Base-by-base conservation (phyloP, 768 basidiomycete genomes). In the Rhizopogon rudus region DNA sequence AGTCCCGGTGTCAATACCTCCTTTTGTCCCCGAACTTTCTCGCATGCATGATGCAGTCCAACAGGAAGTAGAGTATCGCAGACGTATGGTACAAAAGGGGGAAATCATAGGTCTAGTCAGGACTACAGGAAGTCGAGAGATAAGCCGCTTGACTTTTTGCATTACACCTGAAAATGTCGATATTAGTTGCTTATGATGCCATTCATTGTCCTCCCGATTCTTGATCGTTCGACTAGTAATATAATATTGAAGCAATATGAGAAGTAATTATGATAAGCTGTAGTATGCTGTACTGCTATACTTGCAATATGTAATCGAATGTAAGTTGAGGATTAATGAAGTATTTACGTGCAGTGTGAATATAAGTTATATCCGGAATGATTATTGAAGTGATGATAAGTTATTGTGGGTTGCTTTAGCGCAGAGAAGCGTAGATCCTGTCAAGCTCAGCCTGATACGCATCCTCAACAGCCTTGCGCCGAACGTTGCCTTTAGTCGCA, bases 401-500 rank as follows among this genome's bases (percentile, higher is more conserved):
- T 43, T 35, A 25, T 28, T 29, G 22, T 43, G 29, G 35, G 6
- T n/a, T n/a, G 39, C 20, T 42, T 63, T 56, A 62, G 28, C 40
- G 52, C 52, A 69, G 52, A 52, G 61, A 59, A 55, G 68, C 67
- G 60, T 83, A 89, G 39, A 88, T 77, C 37, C 65, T 64, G 68
- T 91, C 86, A 22, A 91, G 76, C 53, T 79, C 72, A 25, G 64
- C 60, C 62, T 76, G 75, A 73, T 80, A 88, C 25, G 73, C 61
- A 59, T 87, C 85, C 70, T 91, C 89, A 20, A 90, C 87, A 12
- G 86, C 88, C 60, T 77, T 81, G 44, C 89, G 80, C 49, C 89
- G 83, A 59, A 91, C 86, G 63, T 91, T 91, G 29, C 89, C 88
- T 72, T 91, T 91, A 12, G 89, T 89, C 17, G 82, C 83, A 0